Conservation (phyloP, 805 yeast genomes). For the Komagataella pastoris region DNA sequence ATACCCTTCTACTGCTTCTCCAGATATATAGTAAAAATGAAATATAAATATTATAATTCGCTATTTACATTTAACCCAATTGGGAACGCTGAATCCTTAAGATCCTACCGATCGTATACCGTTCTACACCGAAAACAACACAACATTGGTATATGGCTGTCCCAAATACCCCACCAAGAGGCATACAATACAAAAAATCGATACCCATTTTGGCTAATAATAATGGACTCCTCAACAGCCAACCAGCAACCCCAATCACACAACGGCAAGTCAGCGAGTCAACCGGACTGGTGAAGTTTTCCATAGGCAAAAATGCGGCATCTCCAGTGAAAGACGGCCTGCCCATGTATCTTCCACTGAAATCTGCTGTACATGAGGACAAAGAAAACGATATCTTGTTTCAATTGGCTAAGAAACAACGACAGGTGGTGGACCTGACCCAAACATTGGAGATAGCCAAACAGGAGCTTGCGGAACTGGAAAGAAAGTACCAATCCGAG, state of each 20-base stretch:
- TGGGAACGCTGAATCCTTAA: not conserved
- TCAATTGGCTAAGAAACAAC: not conserved
- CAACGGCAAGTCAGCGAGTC: slow-evolving; percentile 33
- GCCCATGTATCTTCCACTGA: slow-evolving; percentile 22
- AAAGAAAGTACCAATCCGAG: not conserved
- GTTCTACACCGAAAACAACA: not conserved
- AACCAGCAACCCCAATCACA: slow-evolving; percentile 4
- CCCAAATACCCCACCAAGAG: not conserved
- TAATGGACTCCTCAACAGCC: not conserved
- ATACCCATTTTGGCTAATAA: not conserved
- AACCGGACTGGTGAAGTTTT: slow-evolving; percentile 37
- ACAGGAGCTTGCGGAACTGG: not conserved
- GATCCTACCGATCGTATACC: not conserved
- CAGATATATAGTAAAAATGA: not conserved
- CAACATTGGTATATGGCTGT: not conserved
- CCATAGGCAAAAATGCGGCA: slow-evolving; percentile 10
- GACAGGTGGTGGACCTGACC: not conserved
- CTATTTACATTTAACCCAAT: not conserved
- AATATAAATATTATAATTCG: not conserved
- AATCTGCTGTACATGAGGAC: not conserved
- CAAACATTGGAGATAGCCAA: not conserved
- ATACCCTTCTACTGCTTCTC: not conserved
- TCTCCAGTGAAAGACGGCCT: slow-evolving; percentile 10
- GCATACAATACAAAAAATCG: not conserved
- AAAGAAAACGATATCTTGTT: not conserved